Conservation (phyloP, 257 asterid species). For the Galeopsis tetrahit region DNA sequence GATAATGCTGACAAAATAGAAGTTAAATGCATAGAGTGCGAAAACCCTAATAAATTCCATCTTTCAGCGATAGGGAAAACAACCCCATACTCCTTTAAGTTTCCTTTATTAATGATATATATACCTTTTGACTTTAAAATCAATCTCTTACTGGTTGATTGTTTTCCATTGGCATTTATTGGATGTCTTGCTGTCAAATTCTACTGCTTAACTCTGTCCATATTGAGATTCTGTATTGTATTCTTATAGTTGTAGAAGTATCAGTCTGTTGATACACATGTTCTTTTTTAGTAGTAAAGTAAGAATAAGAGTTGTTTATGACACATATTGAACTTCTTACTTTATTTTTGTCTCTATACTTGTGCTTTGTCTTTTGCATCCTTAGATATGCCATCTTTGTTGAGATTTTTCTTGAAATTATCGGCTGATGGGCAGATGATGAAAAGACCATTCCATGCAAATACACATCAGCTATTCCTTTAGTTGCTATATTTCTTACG, state of each 20-base stretch:
- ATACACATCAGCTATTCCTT: background rate
- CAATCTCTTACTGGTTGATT: background rate
- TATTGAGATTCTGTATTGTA: background rate
- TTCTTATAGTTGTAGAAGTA: background rate
- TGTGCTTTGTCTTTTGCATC: constrained; percentile 15
- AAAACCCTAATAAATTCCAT: background rate
- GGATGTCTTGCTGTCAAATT: background rate
- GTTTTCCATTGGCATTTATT: constrained; percentile 8
- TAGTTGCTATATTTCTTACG: constrained; percentile 23
- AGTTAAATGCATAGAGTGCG: background rate
- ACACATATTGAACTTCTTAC: background rate
- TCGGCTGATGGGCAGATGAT: constrained; percentile 14
- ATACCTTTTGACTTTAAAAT: background rate
- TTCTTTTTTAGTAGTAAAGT: background rate
- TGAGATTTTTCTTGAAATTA: constrained; percentile 15
- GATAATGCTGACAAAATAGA: background rate
- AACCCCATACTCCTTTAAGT: background rate
- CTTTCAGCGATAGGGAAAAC: background rate
- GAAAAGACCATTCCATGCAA: constrained; percentile 19
- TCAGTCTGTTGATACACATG: background rate
- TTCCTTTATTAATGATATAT: background rate
- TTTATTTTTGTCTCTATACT: background rate
- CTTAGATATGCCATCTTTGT: background rate
- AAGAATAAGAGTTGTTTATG: constrained; percentile 5
- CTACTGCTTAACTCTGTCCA: constrained; percentile 15